A percentile compares a stretch with the other conserved stretches of the same genome.
Evolutionary conservation across 176 grass and related monocot species (phyloP).

Genomic region (Leersia perrieri): DNA sequence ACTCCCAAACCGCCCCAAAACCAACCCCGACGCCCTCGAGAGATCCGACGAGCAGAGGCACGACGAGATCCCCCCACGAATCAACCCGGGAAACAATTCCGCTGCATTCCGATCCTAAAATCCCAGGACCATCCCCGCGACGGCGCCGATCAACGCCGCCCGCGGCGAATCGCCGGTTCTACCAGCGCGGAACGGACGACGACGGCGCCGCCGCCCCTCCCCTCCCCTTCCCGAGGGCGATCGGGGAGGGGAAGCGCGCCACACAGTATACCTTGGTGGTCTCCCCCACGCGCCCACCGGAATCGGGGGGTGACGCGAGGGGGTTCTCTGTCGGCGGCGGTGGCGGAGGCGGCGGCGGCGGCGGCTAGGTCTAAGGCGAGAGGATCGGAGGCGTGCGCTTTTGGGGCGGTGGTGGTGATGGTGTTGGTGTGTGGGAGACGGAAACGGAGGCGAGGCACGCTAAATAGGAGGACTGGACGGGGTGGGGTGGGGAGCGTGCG

Average conservation of each 20-base stretch:
- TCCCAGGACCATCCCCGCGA: neutral
- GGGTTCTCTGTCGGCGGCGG: conserved; percentile 11
- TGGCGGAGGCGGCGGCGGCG: neutral
- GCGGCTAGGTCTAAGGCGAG: conserved; percentile 29
- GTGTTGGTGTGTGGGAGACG: neutral
- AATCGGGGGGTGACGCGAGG: conserved; percentile 11
- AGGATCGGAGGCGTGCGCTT: conserved; percentile 30
- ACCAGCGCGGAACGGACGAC: neutral
- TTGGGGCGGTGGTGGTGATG: neutral
- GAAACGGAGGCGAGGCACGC: neutral
- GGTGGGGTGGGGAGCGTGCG: neutral
- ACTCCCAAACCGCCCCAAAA: neutral
- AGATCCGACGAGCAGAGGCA: conserved; percentile 15
- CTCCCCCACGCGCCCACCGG: neutral
- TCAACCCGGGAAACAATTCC: neutral
- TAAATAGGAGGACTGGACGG: neutral
- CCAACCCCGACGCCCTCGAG: neutral
- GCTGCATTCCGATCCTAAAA: conserved; percentile 29
- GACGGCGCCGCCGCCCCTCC: neutral
- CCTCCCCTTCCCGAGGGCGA: neutral
- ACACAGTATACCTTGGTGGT: neutral
- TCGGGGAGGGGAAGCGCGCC: neutral
- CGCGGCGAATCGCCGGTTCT: neutral
- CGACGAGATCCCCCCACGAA: conserved; percentile 19
- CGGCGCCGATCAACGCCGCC: conserved; percentile 1